Evolutionary conservation across 169 alveolate species (phyloP).

Genomic region (Pseudocohnilembus persalinus): DNA sequence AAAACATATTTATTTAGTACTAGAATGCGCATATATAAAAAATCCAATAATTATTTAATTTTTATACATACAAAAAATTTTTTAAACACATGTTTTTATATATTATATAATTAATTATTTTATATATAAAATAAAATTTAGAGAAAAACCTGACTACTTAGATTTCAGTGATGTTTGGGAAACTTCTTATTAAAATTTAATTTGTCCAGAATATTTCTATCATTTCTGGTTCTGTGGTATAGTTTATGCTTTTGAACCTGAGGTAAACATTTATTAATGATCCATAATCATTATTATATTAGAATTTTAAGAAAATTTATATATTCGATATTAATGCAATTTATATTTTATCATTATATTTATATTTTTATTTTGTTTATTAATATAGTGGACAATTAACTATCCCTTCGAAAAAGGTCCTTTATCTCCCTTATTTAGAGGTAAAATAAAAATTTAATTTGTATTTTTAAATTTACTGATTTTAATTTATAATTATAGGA

Average conservation of each 20-base stretch:
- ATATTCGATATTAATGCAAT: too few species aligned
- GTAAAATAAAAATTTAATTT: neutral
- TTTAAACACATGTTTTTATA: too few species aligned
- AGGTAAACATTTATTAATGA: too few species aligned
- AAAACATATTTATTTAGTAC: neutral
- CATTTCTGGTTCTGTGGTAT: conserved; percentile 55
- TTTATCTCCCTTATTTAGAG: conserved; percentile 76
- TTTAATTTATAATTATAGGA: conserved; percentile 13
- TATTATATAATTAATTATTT: too few species aligned
- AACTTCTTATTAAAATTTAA: conserved; percentile 33
- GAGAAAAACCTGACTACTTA: conserved; percentile 43
- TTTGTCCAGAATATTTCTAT: conserved; percentile 48
- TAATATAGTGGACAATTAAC: conserved; percentile 53
- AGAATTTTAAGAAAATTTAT: too few species aligned
- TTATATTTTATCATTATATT: too few species aligned
- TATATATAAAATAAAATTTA: too few species aligned
- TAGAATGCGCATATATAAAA: neutral
- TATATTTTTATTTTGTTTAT: neutral
- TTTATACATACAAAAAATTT: too few species aligned
- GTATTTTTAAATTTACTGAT: neutral
- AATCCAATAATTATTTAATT: neutral
- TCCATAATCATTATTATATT: too few species aligned
- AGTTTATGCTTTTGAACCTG: conserved; percentile 46
- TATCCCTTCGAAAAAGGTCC: conserved; percentile 85
- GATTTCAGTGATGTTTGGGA: conserved; percentile 54